phyloP scores from a whole-genome alignment of 202 grass and related monocot species.

The Panicum hallii region DNA sequence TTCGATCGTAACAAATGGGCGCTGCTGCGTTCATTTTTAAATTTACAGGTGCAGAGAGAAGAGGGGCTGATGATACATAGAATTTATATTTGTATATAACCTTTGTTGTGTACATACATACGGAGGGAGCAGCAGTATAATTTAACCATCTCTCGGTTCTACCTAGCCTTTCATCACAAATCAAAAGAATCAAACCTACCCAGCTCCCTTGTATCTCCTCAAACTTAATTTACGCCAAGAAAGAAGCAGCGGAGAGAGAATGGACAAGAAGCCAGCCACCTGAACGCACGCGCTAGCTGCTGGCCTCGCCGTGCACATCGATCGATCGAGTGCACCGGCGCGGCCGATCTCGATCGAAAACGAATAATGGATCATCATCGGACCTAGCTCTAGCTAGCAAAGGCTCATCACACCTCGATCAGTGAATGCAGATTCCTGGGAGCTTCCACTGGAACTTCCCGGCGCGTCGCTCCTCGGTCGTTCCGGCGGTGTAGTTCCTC shows the following conservation, averaged over 20 bases:
- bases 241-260: constrained; percentile 5
- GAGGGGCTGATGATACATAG: not conserved
- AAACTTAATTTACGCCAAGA: not conserved
- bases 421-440: constrained; percentile 82
- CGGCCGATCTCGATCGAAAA: not conserved
- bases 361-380: not conserved
- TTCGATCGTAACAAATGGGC: not conserved
- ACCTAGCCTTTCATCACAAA: not conserved
- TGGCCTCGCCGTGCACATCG: not conserved
- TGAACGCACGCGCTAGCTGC: not conserved
- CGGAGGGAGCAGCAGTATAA: constrained; percentile 1
- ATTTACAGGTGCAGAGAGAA: not conserved
- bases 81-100: not conserved
- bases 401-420: not conserved
- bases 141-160: not conserved
- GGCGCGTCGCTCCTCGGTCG: constrained; percentile 40
- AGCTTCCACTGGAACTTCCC: constrained; percentile 81
- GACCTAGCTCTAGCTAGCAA: not conserved
- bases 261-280: not conserved
- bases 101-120: not conserved
- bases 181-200: constrained; percentile 1
- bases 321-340: no score
- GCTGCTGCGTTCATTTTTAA: not conserved
- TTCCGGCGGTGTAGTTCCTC: constrained; percentile 69
- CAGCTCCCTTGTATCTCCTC: not conserved